Percentiles rank a stretch among this genome's conserved stretches.
These are phyloP conservation scores for Pseudofabraea citricarpa DNA, from an alignment of 2,329 filamentous ascomycete genomes.

Conservation along the genomic window DNA sequence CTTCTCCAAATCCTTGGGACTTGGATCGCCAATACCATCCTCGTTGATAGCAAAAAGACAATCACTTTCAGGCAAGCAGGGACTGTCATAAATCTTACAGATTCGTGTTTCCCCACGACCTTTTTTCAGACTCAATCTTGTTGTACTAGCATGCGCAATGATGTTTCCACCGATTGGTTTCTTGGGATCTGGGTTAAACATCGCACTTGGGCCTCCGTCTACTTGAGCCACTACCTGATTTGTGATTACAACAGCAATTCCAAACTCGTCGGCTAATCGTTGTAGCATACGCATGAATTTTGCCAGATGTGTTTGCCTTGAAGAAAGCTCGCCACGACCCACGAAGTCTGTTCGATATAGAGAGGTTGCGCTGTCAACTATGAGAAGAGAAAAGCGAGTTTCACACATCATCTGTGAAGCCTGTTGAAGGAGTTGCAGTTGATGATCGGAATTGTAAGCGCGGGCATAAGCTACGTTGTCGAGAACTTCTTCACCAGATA, in stretches of 20 bases:
- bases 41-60: constrained; percentile 96
- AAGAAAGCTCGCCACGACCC: constrained; percentile 94
- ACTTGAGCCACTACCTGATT: constrained; percentile 99
- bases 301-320: constrained; percentile 80
- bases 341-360: constrained; percentile 96
- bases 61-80: constrained; percentile 93
- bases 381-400: constrained; percentile 89
- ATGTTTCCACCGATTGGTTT: constrained; percentile 99
- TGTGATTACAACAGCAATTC: constrained; percentile 96
- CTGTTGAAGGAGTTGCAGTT: constrained; percentile 90
- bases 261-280: constrained; percentile 76
- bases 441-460: constrained; percentile 97
- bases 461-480: constrained; percentile 98
- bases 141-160: constrained; percentile 95
- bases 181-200: constrained; percentile 99
- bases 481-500: constrained; percentile 93
- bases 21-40: constrained; percentile 93
- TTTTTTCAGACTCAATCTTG: constrained; percentile 90
- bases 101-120: constrained; percentile 92
- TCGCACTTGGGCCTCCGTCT: constrained; percentile 89
- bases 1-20: constrained; percentile 92
- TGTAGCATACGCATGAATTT: constrained; percentile 86
- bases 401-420: constrained; percentile 99
- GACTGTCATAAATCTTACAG: constrained; percentile 99
- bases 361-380: constrained; percentile 93